Conservation (phyloP, 805 yeast species). For the Kazachstania kunashirensis region DNA sequence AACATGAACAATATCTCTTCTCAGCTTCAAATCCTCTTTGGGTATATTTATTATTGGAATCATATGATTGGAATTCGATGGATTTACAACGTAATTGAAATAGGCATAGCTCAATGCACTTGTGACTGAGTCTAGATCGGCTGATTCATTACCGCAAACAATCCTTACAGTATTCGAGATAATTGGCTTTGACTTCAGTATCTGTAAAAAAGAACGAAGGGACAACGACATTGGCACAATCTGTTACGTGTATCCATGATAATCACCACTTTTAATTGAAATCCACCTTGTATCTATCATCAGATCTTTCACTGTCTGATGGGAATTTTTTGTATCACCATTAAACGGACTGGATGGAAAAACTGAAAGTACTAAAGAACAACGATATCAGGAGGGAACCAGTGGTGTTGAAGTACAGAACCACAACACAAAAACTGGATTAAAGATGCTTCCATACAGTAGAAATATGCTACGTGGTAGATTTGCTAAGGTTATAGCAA, state of each 20-base stretch:
- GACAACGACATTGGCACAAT: constrained; percentile 5
- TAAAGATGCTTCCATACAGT: too few species aligned
- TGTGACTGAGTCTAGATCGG: constrained; percentile 82
- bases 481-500: too few species aligned
- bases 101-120: constrained; percentile 67
- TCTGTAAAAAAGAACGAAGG: constrained; percentile 5
- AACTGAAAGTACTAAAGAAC: too few species aligned
- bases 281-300: too few species aligned
- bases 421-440: too few species aligned
- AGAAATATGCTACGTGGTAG: too few species aligned
- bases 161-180: constrained; percentile 6
- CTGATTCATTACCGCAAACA: constrained; percentile 66
- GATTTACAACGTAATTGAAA: constrained; percentile 29
- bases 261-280: too few species aligned
- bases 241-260: too few species aligned
- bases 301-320: neutral
- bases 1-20: constrained; percentile 61
- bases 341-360: too few species aligned
- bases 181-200: neutral
- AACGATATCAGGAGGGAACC: too few species aligned
- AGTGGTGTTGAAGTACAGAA: too few species aligned
- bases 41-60: constrained; percentile 76
- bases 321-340: too few species aligned
- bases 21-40: constrained; percentile 48
- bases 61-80: constrained; percentile 24